These are phyloP conservation scores for Fusarium temperatum DNA, from an alignment of 2,329 filamentous ascomycete species.

Conservation along the genomic window DNA sequence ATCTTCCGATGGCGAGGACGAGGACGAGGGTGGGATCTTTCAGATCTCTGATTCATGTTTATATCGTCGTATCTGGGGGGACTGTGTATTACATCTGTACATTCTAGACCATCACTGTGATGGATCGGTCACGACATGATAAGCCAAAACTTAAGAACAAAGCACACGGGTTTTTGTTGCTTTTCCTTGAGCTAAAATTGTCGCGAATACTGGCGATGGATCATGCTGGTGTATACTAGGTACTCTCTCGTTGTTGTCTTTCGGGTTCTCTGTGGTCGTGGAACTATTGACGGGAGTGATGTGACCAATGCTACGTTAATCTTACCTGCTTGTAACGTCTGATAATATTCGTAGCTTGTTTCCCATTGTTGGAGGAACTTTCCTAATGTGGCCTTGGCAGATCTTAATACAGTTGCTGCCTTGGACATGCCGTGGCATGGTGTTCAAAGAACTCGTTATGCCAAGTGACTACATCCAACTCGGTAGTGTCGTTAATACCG, in stretches of 20 bases:
- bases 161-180: background rate
- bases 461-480: background rate
- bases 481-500: too few relatives aligned
- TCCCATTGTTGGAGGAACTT: background rate
- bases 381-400: background rate
- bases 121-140: background rate
- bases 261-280: background rate
- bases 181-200: background rate
- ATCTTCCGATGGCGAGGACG: slow-evolving; percentile 28
- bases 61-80: background rate
- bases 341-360: background rate
- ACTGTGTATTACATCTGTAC: slow-evolving; percentile 11
- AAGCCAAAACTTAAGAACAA: background rate
- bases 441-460: too few relatives aligned
- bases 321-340: background rate
- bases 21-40: slow-evolving; percentile 5
- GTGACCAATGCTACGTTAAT: background rate
- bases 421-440: background rate
- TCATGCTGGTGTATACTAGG: background rate
- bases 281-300: background rate
- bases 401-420: background rate
- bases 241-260: background rate
- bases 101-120: slow-evolving; percentile 3
- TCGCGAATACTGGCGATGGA: background rate
- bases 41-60: slow-evolving; percentile 2